Percentiles rank a stretch among this genome's conserved stretches.
phyloP scores from a whole-genome alignment of 2,329 filamentous ascomycete species.

The Bisporella sp. region DNA sequence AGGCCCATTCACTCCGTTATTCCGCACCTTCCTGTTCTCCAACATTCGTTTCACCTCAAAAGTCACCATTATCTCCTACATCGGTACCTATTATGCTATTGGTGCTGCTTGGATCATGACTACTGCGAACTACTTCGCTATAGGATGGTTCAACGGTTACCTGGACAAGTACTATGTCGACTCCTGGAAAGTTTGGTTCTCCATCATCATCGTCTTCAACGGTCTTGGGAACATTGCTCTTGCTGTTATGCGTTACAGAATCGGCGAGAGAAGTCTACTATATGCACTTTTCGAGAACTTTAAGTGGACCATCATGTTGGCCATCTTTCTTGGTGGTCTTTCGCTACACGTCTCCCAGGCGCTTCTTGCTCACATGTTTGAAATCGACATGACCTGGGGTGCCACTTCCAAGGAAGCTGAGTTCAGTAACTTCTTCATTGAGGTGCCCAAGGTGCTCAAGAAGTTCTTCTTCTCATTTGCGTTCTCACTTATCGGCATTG shows the following conservation, averaged over 20 bases:
- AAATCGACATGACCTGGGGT: conserved; percentile 81
- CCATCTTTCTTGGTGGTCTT: conserved; percentile 76
- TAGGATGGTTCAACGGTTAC: conserved; percentile 70
- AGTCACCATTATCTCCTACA: conserved; percentile 69
- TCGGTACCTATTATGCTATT: conserved; percentile 75
- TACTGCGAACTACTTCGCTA: conserved; percentile 65
- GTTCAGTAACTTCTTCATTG: conserved; percentile 78
- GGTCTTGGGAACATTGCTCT: conserved; percentile 66
- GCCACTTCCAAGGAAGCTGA: conserved; percentile 78
- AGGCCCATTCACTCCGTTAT: conserved; percentile 74
- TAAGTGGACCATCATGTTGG: conserved; percentile 68
- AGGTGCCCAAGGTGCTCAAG: conserved; percentile 71
- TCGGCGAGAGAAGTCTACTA: conserved; percentile 55
- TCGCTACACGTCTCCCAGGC: conserved; percentile 77
- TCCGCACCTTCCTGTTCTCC: conserved; percentile 66
- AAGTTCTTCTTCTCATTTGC: conserved; percentile 52
- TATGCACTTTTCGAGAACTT: conserved; percentile 55
- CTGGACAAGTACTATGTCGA: conserved; percentile 77
- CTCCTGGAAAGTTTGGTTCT: conserved; percentile 74
- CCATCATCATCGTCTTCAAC: conserved; percentile 72
- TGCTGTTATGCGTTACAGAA: conserved; percentile 66
- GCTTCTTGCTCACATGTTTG: conserved; percentile 74
- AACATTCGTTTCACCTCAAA: conserved; percentile 71
- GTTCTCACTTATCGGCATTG: conserved; percentile 44
- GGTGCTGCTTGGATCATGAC: conserved; percentile 71